Evolutionary conservation across 148 eudicot genomes (phyloP), one percentile per base, ranked within the genome.

Genomic region (Tetragonia tetragonoides): DNA sequence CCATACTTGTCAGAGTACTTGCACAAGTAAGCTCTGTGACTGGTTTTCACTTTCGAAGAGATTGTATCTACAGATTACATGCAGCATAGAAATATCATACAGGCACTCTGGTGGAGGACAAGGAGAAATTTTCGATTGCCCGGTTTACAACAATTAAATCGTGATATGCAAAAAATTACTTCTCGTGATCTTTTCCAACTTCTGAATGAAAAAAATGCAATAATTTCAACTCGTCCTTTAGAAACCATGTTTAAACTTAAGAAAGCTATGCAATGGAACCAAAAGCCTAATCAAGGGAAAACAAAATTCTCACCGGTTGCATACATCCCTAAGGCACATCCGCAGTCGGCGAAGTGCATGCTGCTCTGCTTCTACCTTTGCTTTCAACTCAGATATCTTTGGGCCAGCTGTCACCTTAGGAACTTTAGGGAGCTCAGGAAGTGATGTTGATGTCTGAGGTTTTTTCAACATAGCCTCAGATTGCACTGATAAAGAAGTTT

Each of bases 301-400:
- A 53, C 46, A 51, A 72, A 72, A 49, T 71, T 60, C 88, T 84
- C 73, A 96, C 99, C 99, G 86, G 79, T 96, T 96, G 90, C 99
- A 96, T 67, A 96, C 87, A 83, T 96, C 99, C 71, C 99, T 97
- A 66, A 96, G 92, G 77, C 99, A 96, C 99, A 96, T 96, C 51
- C 99, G 92, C 88, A 91, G 70, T 80, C 98, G 90, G 46, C 99
- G 97, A 72, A 96, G 92, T 40, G 95, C 98, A 75, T 96, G 99
- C 73, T 91, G 95, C 90, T 96, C 95, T 24, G 97, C 94, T 88
- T 96, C 99, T 73, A 89, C 92, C 86, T 93, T 96, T 73, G 97
- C 88, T 83, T 90, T 91, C 73, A 96, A 78, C 79, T 96, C 99
- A 72, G 98, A 93, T 74, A 84, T 88, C 84, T 96, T 96, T 9